These are phyloP conservation scores for Inga leiocalycina DNA, from an alignment of 306 rosid genomes.

Conservation along the genomic window DNA sequence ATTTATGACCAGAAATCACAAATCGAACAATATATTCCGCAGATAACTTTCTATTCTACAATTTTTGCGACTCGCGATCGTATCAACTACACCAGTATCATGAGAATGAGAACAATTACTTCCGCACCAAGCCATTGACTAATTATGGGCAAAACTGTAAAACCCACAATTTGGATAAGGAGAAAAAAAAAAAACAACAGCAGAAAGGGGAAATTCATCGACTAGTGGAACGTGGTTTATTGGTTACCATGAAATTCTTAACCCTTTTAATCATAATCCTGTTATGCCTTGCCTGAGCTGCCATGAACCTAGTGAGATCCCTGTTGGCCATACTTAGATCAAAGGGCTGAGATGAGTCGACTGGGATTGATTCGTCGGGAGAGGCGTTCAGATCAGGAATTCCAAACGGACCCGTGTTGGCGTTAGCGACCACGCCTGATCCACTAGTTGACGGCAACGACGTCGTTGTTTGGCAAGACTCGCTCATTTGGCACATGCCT, in stretches of 20 bases:
- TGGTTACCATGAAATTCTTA: conserved; percentile 38
- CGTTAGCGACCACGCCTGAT: conserved; percentile 1
- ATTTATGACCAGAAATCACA: background rate
- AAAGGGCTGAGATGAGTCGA: conserved; percentile 30
- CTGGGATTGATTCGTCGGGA: background rate
- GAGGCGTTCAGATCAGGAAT: conserved; percentile 59
- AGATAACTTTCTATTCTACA: background rate
- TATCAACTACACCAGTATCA: background rate
- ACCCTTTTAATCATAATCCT: conserved; percentile 53
- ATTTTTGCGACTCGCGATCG: background rate
- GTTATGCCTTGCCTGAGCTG: conserved; percentile 54
- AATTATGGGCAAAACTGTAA: background rate
- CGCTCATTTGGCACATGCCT: conserved; percentile 22
- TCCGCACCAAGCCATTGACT: background rate
- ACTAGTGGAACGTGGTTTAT: conserved; percentile 27
- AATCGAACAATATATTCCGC: background rate
- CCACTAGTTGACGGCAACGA: conserved; percentile 13
- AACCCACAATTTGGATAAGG: background rate
- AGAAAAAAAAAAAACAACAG: background rate
- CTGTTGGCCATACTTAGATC: conserved; percentile 26
- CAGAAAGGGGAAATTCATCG: background rate
- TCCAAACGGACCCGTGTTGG: conserved; percentile 23
- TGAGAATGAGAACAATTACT: background rate
- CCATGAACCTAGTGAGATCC: conserved; percentile 30
- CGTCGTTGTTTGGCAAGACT: conserved; percentile 13